Evolutionary conservation across 2,329 filamentous ascomycete species (phyloP), one percentile per base, ranked within the genome.

Genomic region (Alternaria alternata): DNA sequence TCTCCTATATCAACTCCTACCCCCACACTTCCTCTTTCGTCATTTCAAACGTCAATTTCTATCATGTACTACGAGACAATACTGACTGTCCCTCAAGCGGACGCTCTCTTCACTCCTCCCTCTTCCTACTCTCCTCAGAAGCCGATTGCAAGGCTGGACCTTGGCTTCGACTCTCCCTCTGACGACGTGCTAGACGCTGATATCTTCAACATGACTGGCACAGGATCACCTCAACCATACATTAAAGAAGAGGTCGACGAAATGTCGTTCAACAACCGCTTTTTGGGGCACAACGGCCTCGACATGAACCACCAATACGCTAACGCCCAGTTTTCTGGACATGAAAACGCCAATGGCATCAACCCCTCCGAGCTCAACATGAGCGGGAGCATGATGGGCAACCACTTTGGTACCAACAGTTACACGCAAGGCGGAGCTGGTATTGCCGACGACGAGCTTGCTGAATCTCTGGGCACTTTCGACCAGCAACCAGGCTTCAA

Each of bases 341-440:
- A 77, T 24, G 76, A 75, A 42, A 75, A 75, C 46, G 72, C 73
- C 22, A 69, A 68, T 44, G 80, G 85, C 65, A 85, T 97, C 73
- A 92, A 97, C 75, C 94, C 94, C 11, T 94, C 92, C 63, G 92
- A 95, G 64, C 85, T 97, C 61, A 88, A 88, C 69, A 91, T 94
- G 88, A 84, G 84, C 66, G 83, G 83, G 60, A 89, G 85, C 75
- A 80, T 82, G 64, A 79, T 85, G 66, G 78, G 82, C 57, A 81
- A 89, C 78, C 86, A 85, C 70, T 89, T 85, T 72, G 82, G 84
- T 24, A 80, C 81, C 72, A 90, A 86, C 74, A 90, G 87, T 76
- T 97, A 93, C 81, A 90, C 90, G 46, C 89, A 89, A 68, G 91
- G 90, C 60, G 91, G 90, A 62, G 91, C 92, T 11, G 86, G 90